phyloP scores from a whole-genome alignment of 2,329 filamentous ascomycete species.

The Fusarium sp. region DNA sequence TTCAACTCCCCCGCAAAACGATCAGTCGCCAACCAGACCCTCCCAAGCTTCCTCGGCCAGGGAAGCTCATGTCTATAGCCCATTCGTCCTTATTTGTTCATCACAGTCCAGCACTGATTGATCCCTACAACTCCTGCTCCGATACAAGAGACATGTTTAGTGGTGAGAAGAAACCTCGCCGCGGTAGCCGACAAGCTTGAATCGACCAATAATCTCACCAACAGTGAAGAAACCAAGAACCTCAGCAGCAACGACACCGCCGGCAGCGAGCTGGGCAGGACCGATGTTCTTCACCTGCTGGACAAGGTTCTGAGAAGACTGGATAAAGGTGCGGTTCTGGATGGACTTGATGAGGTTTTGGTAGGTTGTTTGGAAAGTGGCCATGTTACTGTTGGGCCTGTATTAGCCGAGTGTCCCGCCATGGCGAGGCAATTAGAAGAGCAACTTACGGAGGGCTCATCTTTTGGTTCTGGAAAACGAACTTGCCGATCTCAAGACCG shows the following conservation, averaged over 20 bases:
- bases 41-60: conserved; percentile 32
- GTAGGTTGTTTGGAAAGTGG: conserved; percentile 89
- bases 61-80: conserved; percentile 41
- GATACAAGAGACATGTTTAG: conserved; percentile 52
- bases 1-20: conserved; percentile 32
- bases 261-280: conserved; percentile 75
- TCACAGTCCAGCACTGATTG: conserved; percentile 25
- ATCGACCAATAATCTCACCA: conserved; percentile 94
- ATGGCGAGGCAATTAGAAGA: conserved; percentile 17
- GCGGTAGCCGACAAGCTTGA: conserved; percentile 95
- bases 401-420: conserved; percentile 24
- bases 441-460: conserved; percentile 91
- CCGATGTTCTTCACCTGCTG: conserved; percentile 75
- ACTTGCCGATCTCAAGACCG: conserved; percentile 85
- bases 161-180: conserved; percentile 73
- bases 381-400: conserved; percentile 68
- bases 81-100: conserved; percentile 38
- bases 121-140: conserved; percentile 26
- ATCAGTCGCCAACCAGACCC: conserved; percentile 42
- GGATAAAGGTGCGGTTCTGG: conserved; percentile 70
- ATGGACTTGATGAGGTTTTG: conserved; percentile 77
- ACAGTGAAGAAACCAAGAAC: conserved; percentile 97
- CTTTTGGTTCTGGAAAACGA: conserved; percentile 87
- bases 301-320: conserved; percentile 67
- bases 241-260: conserved; percentile 85